Percentiles rank a stretch among this genome's conserved stretches.
Conservation (phyloP, 1,284 basidiomycete genomes). For the Trichosporon sp. region DNA sequence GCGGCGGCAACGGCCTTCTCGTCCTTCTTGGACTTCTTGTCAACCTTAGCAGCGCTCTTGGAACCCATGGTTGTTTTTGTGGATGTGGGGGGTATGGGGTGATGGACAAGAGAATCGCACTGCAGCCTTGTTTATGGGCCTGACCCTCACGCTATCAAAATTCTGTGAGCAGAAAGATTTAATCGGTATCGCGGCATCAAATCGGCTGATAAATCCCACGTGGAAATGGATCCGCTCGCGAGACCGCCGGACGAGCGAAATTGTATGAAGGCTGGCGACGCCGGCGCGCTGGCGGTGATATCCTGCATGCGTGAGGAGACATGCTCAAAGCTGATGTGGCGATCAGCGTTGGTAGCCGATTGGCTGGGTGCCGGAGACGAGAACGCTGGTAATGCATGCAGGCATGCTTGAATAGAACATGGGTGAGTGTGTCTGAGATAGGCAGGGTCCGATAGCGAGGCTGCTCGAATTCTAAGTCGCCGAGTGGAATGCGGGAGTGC, state of each 20-base stretch:
- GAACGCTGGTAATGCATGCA: not conserved
- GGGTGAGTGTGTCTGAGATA: not conserved
- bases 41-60: conserved; percentile 4
- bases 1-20: conserved; percentile 10
- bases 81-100: not conserved
- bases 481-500: not conserved
- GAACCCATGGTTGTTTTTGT: not conserved
- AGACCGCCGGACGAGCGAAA: not conserved
- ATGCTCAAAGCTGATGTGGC: not conserved
- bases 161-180: not conserved
- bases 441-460: too few species aligned
- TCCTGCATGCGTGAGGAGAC: not conserved
- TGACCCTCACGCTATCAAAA: not conserved
- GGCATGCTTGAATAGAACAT: not conserved
- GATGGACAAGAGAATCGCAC: not conserved
- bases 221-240: not conserved
- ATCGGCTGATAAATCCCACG: not conserved
- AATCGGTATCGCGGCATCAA: not conserved
- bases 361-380: not conserved
- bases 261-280: not conserved
- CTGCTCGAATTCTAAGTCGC: not conserved
- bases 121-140: not conserved
- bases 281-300: not conserved
- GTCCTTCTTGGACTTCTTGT: conserved; percentile 32
- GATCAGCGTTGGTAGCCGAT: not conserved